phyloP scores from a whole-genome alignment of 345 rosid genomes.

The Erysimum cheiranthoides region DNA sequence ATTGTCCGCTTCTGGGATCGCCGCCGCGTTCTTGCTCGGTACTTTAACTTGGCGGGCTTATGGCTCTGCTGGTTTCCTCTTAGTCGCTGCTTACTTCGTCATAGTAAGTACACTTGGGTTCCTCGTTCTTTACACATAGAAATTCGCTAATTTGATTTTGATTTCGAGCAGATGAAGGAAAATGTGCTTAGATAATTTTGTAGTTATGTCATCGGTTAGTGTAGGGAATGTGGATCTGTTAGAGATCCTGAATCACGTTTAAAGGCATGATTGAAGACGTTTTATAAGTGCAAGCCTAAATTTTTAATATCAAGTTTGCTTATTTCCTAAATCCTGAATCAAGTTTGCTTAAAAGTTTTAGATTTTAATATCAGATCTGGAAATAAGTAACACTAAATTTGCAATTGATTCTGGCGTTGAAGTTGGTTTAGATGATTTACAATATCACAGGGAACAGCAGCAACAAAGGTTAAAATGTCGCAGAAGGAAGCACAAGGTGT shows the following conservation, averaged over 20 bases:
- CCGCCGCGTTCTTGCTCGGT: slow-evolving; percentile 86
- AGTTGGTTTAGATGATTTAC: slow-evolving; percentile 41
- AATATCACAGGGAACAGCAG: slow-evolving; percentile 81
- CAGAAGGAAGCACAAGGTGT: slow-evolving; percentile 96
- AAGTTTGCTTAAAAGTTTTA: background rate
- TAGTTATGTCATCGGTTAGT: background rate
- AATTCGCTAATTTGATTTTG: background rate
- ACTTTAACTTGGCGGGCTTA: slow-evolving; percentile 98
- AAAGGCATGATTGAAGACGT: background rate
- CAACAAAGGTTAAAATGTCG: slow-evolving; percentile 92
- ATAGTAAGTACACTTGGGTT: slow-evolving; percentile 50
- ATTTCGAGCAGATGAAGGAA: slow-evolving; percentile 2
- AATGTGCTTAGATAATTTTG: background rate
- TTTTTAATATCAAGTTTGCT: too few species aligned
- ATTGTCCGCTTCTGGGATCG: slow-evolving; percentile 75
- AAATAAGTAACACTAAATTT: slow-evolving; percentile 1
- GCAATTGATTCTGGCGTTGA: slow-evolving; percentile 22
- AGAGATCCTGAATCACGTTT: background rate
- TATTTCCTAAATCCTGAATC: too few species aligned
- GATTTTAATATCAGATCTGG: slow-evolving; percentile 14
- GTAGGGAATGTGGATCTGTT: background rate
- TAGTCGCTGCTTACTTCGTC: slow-evolving; percentile 81
- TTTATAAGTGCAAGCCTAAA: background rate
- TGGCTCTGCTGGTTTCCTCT: slow-evolving; percentile 81
- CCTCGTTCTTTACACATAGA: background rate